Evolutionary conservation across 1,284 basidiomycete species (phyloP).

Genomic region (Coniferiporia sulphurascens): DNA sequence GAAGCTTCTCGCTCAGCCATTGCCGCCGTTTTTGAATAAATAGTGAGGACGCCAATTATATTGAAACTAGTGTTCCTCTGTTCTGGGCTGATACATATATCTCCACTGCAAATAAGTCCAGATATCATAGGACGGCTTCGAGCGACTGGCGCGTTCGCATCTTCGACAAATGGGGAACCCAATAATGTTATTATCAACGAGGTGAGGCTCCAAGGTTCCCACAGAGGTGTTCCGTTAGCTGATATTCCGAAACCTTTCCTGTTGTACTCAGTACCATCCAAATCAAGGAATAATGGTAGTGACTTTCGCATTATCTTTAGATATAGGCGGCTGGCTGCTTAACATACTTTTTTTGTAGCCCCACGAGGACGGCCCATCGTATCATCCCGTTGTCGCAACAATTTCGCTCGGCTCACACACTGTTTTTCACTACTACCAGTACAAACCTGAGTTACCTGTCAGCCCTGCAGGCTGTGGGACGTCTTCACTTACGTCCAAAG

Average conservation of each 20-base stretch:
- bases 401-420: constrained; percentile 83
- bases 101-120: constrained; percentile 46
- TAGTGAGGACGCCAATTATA: constrained; percentile 40
- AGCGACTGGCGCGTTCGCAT: constrained; percentile 53
- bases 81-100: constrained; percentile 1
- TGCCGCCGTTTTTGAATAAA: constrained; percentile 59
- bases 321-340: constrained; percentile 1
- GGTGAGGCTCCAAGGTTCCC: constrained; percentile 35
- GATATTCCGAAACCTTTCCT: constrained; percentile 6
- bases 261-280: constrained; percentile 63
- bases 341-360: constrained; percentile 48
- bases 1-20: constrained; percentile 52
- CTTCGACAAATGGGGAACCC: constrained; percentile 59
- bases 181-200: constrained; percentile 90
- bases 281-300: constrained; percentile 90
- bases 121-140: constrained; percentile 68
- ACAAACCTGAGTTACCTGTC: constrained; percentile 30
- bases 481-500: not conserved
- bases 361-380: constrained; percentile 89
- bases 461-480: not conserved
- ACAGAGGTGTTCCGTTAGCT: constrained; percentile 18
- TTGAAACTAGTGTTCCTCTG: not conserved
- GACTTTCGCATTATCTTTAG: constrained; percentile 6
- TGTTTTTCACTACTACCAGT: constrained; percentile 82
- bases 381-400: constrained; percentile 85